These are phyloP conservation scores for Glycyrrhiza uralensis DNA, from an alignment of 306 rosid genomes.

Conservation along the genomic window DNA sequence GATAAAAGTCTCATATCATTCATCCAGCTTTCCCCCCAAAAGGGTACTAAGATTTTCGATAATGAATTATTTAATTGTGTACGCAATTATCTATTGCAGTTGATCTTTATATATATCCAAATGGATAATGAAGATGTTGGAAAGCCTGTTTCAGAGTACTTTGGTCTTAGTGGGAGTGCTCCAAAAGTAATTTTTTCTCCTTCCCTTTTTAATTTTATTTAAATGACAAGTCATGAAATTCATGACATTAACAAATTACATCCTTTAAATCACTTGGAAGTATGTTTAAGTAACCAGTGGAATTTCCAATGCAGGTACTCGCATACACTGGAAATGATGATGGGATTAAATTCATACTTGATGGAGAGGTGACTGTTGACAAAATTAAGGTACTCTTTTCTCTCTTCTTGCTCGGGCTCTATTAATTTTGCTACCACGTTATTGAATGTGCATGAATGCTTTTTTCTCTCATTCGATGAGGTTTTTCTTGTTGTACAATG, in stretches of 20 bases:
- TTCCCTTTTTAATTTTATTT: not conserved
- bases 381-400: constrained; percentile 61
- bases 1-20: not conserved
- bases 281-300: constrained; percentile 3
- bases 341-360: constrained; percentile 74
- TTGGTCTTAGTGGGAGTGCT: constrained; percentile 73
- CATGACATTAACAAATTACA: not conserved
- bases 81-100: constrained; percentile 51
- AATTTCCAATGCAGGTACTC: constrained; percentile 50
- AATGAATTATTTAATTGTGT: not conserved
- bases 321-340: constrained; percentile 93
- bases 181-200: constrained; percentile 58
- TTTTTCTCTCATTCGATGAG: constrained; percentile 12
- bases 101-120: constrained; percentile 77
- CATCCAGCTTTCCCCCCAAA: not conserved
- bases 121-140: constrained; percentile 88
- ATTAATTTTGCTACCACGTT: constrained; percentile 13
- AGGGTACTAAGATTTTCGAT: not conserved
- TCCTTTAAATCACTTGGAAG: not conserved
- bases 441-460: not conserved
- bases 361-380: constrained; percentile 60
- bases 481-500: too few species aligned
- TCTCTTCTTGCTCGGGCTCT: not conserved
- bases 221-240: constrained; percentile 1
- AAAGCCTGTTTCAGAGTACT: constrained; percentile 87